Conservation (phyloP, 768 basidiomycete genomes). For the Mycena vitilis region DNA sequence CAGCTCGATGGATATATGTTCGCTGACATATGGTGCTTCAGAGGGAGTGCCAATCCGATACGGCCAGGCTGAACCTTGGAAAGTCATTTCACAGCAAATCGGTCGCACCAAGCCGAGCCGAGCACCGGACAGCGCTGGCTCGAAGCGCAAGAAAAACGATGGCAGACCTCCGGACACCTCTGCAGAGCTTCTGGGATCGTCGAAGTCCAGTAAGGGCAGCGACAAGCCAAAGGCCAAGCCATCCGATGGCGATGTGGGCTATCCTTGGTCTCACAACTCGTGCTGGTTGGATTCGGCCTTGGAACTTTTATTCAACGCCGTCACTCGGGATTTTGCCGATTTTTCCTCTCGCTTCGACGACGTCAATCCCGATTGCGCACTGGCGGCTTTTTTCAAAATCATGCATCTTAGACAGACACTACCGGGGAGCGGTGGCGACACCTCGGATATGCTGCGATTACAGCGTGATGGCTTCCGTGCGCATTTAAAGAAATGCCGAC, state of each 20-base stretch:
- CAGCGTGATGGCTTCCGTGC: background rate
- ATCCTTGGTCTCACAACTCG: background rate
- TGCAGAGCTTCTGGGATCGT: slow-evolving; percentile 29
- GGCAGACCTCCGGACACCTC: slow-evolving; percentile 37
- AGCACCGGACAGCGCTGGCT: slow-evolving; percentile 8
- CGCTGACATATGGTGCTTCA: slow-evolving; percentile 25
- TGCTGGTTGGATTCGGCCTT: slow-evolving; percentile 4
- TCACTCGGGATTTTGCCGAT: slow-evolving; percentile 19
- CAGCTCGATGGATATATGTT: no score
- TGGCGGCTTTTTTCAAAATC: background rate
- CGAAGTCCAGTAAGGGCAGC: background rate
- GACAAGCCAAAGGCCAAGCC: background rate
- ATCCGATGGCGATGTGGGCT: background rate
- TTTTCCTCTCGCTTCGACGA: slow-evolving; percentile 37
- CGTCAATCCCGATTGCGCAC: background rate
- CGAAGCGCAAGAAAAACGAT: slow-evolving; percentile 41
- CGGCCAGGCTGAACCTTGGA: slow-evolving; percentile 45
- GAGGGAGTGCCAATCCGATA: slow-evolving; percentile 39
- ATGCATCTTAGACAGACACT: background rate
- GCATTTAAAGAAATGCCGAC: background rate
- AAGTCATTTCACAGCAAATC: slow-evolving; percentile 20
- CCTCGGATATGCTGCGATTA: background rate
- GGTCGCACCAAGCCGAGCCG: slow-evolving; percentile 41
- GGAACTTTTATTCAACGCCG: slow-evolving; percentile 12
- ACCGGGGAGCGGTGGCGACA: background rate